These are phyloP conservation scores for Ascochyta fabae DNA, from an alignment of 2,329 filamentous ascomycete species.

Conservation along the genomic window DNA sequence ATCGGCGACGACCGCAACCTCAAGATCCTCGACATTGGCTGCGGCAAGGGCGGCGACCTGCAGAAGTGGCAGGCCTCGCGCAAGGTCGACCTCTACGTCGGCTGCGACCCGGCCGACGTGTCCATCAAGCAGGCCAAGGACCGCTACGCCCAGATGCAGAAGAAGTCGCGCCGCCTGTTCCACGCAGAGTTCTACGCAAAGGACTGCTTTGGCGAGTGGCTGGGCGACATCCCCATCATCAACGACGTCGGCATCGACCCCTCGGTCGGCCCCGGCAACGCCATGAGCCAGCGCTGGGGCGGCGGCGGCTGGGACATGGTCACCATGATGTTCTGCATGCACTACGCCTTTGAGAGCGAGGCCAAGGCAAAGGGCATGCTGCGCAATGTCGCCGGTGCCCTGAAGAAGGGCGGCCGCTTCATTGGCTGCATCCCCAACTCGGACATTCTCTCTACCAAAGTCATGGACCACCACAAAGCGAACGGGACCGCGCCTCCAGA, in stretches of 20 bases:
- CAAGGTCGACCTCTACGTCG: constrained; percentile 89
- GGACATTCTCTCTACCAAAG: constrained; percentile 80
- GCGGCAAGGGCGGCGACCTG: constrained; percentile 94
- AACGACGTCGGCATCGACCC: constrained; percentile 86
- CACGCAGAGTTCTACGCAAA: constrained; percentile 88
- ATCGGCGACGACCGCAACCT: constrained; percentile 61
- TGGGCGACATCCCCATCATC: constrained; percentile 82
- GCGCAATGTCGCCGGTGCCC: constrained; percentile 83
- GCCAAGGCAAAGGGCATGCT: constrained; percentile 91
- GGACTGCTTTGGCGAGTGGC: constrained; percentile 86
- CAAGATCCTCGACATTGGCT: constrained; percentile 90
- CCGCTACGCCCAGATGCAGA: constrained; percentile 76
- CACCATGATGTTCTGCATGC: constrained; percentile 99
- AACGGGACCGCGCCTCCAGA: constrained; percentile 48
- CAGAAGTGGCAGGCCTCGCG: constrained; percentile 96
- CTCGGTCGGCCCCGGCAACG: constrained; percentile 65
- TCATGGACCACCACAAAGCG: constrained; percentile 76
- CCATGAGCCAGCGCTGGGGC: constrained; percentile 68
- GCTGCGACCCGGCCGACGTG: constrained; percentile 89
- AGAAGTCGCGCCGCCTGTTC: constrained; percentile 68
- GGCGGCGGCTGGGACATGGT: constrained; percentile 91
- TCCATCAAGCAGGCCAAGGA: constrained; percentile 90
- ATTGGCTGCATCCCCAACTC: constrained; percentile 97
- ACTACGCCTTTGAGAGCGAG: constrained; percentile 96
- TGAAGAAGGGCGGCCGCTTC: constrained; percentile 94